Base-by-base conservation (phyloP, 164 flowering plant genomes). In the Liquidambar formosana region DNA sequence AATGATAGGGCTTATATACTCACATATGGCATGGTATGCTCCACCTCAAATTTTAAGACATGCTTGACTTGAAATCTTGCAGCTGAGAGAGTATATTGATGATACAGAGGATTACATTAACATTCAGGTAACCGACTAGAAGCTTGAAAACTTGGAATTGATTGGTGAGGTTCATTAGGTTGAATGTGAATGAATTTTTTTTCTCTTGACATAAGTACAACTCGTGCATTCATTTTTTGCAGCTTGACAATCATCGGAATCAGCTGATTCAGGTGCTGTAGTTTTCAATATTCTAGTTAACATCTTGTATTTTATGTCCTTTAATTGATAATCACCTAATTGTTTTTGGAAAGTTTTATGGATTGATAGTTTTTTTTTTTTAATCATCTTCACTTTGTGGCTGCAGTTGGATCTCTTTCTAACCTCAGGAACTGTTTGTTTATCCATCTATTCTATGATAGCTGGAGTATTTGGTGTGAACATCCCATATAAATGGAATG, bases 31-130 rank as follows among this genome's bases (percentile, higher is more conserved):
- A 8, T 49, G 57, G 15, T 52, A 22, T 33, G 28, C 52, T 16
- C 28, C 59, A 44, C 38, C 5, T 19, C 23, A 8, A 3, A 0
- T 6, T 33, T 33, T 14, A 33, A 33, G 19, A 44, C 14, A 13
- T 18, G 10, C 12, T 18, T 33, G 28, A 59, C 14, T 57, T 26
- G 61, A 38, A 27, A 46, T 70, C 41, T 25, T 74, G 54, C 89
- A 95, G 99, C 76, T 95, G 71, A 88, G 99, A 4, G 99, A 93
- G 70, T 94, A 94, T 65, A 94, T 92, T 63, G 97, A 94, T 78
- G 99, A 92, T 73, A 94, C 97, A 6, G 97, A 95, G 76, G 99
- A 95, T 79, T 95, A 95, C 77, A 93, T 95, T 62, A 95, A 95
- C 72, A 95, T 95, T 70, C 99, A 95, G 97, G 97, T 93, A 79